Percentiles rank a stretch among this genome's conserved stretches.
Conservation (phyloP, 305 asterid genomes). For the Rubia tinctorum region DNA sequence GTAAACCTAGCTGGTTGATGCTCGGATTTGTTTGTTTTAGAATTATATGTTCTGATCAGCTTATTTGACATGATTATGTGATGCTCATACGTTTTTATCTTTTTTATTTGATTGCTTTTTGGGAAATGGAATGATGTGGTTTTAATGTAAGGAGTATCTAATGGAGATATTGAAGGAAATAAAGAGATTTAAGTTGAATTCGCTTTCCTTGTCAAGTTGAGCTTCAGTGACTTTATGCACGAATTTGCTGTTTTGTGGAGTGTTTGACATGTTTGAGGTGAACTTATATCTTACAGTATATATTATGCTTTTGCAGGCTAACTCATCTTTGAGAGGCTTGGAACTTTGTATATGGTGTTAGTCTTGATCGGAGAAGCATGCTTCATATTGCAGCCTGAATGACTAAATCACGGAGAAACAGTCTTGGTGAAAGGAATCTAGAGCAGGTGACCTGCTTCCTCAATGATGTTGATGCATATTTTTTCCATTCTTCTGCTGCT, state of each 20-base stretch:
- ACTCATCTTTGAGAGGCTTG: slow-evolving; percentile 23
- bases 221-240: background rate
- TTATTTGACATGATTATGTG: background rate
- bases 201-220: background rate
- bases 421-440: slow-evolving; percentile 50
- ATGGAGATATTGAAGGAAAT: background rate
- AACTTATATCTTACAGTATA: background rate
- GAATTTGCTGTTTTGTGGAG: background rate
- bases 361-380: slow-evolving; percentile 17
- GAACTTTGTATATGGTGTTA: slow-evolving; percentile 26
- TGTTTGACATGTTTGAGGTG: background rate
- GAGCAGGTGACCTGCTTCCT: slow-evolving; percentile 40
- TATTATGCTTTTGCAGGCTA: slow-evolving; percentile 9
- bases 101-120: background rate
- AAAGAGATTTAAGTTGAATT: background rate
- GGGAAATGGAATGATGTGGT: background rate
- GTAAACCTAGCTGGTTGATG: background rate
- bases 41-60: background rate
- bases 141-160: background rate
- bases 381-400: slow-evolving; percentile 44
- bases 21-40: background rate
- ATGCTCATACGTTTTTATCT: background rate
- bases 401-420: slow-evolving; percentile 41
- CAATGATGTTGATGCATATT: background rate
- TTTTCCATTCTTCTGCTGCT: background rate